Conservation (phyloP, 2,329 filamentous ascomycete genomes). For the Coniochaeta prunicola region DNA sequence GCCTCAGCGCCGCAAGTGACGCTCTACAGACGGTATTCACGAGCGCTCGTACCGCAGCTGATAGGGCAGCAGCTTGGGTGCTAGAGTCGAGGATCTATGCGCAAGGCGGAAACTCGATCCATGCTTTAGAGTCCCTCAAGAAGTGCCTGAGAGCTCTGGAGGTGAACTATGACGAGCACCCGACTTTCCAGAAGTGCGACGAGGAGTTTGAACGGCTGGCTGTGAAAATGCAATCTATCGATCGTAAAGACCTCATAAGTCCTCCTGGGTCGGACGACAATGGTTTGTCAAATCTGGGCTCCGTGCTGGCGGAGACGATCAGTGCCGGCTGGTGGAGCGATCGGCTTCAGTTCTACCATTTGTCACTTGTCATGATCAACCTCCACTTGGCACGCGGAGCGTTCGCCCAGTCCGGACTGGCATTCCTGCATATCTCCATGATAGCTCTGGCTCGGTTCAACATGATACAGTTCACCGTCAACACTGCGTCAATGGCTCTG, state of each 20-base stretch:
- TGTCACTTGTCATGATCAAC: conserved; percentile 59
- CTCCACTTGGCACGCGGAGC: conserved; percentile 56
- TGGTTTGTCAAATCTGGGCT: conserved; percentile 55
- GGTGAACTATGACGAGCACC: conserved; percentile 56
- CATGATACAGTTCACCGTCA: conserved; percentile 59
- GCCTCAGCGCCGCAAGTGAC: conserved; percentile 58
- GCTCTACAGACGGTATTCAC: conserved; percentile 65
- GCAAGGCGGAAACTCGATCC: conserved; percentile 62
- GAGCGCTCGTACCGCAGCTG: conserved; percentile 63
- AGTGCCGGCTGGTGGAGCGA: conserved; percentile 70
- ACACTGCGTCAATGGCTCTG: conserved; percentile 56
- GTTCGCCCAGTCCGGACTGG: conserved; percentile 63
- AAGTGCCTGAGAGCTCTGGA: conserved; percentile 65
- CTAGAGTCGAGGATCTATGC: conserved; percentile 73
- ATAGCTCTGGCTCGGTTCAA: conserved; percentile 64
- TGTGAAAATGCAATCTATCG: conserved; percentile 51
- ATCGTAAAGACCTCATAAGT: conserved; percentile 37
- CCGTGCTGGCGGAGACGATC: conserved; percentile 63
- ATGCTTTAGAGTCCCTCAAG: conserved; percentile 63
- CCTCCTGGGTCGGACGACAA: conserved; percentile 39
- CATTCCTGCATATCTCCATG: conserved; percentile 60
- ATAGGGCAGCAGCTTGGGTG: conserved; percentile 79
- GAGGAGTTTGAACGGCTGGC: conserved; percentile 59
- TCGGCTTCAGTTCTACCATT: conserved; percentile 63
- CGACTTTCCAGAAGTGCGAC: conserved; percentile 72